Conservation (phyloP, 345 rosid genomes). For the Laguncularia racemosa region DNA sequence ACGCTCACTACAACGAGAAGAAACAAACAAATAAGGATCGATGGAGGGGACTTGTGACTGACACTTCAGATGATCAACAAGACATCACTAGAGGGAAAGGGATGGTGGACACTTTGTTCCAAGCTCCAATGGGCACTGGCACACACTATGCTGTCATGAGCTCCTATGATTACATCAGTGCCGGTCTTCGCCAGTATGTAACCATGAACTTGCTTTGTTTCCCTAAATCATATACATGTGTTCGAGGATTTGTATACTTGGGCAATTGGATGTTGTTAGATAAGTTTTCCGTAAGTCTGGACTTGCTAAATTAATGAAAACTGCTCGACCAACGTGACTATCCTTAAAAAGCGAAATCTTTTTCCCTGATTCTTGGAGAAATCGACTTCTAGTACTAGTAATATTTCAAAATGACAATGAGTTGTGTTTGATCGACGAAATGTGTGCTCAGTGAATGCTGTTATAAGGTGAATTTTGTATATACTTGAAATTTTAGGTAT, state of each 20-base stretch:
- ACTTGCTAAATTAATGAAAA: no score
- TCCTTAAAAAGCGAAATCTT: no score
- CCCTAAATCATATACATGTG: not conserved
- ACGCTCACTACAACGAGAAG: conserved; percentile 30
- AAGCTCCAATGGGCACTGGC: conserved; percentile 41
- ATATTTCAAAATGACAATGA: no score
- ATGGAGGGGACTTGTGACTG: conserved; percentile 36
- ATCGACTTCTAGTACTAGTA: no score
- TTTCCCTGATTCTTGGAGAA: no score
- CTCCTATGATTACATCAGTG: conserved; percentile 37
- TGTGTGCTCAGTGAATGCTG: not conserved
- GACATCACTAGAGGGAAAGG: conserved; percentile 53
- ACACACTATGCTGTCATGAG: conserved; percentile 45
- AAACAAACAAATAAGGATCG: conserved; percentile 35
- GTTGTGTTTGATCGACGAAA: no score
- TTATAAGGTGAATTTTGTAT: not conserved
- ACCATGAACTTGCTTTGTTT: not conserved
- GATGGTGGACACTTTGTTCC: conserved; percentile 46
- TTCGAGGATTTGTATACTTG: no score
- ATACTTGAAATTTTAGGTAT: conserved; percentile 11
- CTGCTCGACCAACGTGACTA: no score
- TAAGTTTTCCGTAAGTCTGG: no score
- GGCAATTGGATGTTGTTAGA: no score
- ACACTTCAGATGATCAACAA: conserved; percentile 41
- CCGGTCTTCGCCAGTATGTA: conserved; percentile 43